Evolutionary conservation across 2,329 filamentous ascomycete genomes (phyloP), one percentile per base, ranked within the genome.

Genomic region (Aureobasidium sp.): DNA sequence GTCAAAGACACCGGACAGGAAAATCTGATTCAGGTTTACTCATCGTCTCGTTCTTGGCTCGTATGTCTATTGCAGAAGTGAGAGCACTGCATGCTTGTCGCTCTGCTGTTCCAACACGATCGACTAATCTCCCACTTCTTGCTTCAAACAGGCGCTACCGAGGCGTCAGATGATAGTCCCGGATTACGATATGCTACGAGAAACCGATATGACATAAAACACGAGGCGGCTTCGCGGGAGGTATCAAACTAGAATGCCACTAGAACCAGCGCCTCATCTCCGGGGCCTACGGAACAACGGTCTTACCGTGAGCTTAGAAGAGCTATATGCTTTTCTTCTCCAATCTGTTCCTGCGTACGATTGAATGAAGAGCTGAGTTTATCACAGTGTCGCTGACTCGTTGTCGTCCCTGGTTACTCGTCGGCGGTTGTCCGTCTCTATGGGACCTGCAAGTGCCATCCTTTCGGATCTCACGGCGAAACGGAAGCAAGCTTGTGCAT

Each of bases 171-270:
- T 14, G 60, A 31, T 42, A 45, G 39, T 42, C 57, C 57, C 57
- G 57, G n/a, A 20, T 22, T 29, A 37, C 36, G 47, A 61, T 53
- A 52, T 42, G 53, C 57, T 47, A 61, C 57, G 29, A 44, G 34
- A 20, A 17, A 49, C 56, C 17, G 47, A 39, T 39, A 59, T 60
- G 44, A 60, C 57, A 49, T 51, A 49, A 60, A 60, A 60, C 57
- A 60, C 53, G 39, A 58, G 44, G 45, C 57, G 44, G 45, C 57
- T 60, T 57, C 25, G 36, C 31, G 45, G 58, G 37, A 51, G 36
- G 52, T 47, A 62, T 56, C 48, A 62, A 37, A 62, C 60, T 62
- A 62, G 60, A 62, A 62, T 31, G 37, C 47, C 60, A 39, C 49
- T 62, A 62, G 60, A 62, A 62, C 36, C 55, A 55, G 34, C 45